A percentile compares a stretch with the other conserved stretches of the same genome.
phyloP scores from a whole-genome alignment of 2,329 filamentous ascomycete species.

The Xylariaceae sp. region DNA sequence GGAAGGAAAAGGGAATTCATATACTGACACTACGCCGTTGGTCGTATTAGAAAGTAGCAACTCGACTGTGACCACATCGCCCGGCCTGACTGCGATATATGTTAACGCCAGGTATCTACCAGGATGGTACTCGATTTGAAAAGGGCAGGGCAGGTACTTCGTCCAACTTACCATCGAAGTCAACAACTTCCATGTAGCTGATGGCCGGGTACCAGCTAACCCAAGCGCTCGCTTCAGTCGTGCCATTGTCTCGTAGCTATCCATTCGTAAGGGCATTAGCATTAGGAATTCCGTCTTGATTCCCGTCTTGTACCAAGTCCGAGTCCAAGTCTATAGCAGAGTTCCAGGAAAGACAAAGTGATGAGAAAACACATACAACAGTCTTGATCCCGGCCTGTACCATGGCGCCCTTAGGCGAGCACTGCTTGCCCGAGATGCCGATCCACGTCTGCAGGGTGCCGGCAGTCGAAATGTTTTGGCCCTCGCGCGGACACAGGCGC shows the following conservation, averaged over 20 bases:
- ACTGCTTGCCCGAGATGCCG: background rate
- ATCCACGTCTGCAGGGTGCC: constrained; percentile 3
- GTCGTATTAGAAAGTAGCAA: background rate
- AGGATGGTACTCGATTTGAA: background rate
- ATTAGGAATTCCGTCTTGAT: no score
- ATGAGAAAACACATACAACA: background rate
- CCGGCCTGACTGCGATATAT: background rate
- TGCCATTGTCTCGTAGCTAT: background rate
- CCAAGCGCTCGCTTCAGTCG: background rate
- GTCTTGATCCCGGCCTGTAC: background rate
- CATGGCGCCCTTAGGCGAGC: background rate
- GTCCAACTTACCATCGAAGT: background rate
- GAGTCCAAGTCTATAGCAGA: no score
- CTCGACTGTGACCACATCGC: background rate
- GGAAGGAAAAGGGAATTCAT: background rate
- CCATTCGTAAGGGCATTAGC: no score
- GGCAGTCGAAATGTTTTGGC: background rate
- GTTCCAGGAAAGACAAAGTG: background rate
- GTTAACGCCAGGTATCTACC: no score
- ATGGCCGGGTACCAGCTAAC: background rate
- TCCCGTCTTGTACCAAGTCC: no score
- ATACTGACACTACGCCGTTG: background rate
- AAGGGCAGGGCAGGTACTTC: no score
- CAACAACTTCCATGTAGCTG: background rate
- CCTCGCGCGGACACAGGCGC: background rate